Evolutionary conservation across 768 basidiomycete species (phyloP).

Genomic region (Macrolepiota fuliginosa): DNA sequence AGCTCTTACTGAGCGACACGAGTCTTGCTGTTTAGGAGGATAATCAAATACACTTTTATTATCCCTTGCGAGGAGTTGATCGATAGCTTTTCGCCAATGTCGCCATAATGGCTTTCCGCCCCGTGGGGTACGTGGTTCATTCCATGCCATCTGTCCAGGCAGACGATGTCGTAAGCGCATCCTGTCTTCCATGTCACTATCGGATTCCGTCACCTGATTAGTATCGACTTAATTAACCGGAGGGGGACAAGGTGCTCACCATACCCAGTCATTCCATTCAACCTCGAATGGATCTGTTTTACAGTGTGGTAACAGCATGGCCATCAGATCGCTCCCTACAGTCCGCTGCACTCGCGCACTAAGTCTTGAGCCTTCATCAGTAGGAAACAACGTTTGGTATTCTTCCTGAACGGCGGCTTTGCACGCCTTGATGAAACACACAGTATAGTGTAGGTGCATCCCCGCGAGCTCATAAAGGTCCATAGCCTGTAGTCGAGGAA

Average conservation of each 20-base stretch:
- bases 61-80: constrained; percentile 4
- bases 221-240: neutral
- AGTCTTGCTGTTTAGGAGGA: constrained; percentile 21
- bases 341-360: neutral
- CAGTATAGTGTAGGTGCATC: constrained; percentile 64
- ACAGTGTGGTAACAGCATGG: neutral
- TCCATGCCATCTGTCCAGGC: constrained; percentile 48
- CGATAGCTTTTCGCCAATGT: constrained; percentile 11
- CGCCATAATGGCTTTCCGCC: constrained; percentile 11
- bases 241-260: constrained; percentile 37
- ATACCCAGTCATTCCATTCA: constrained; percentile 70
- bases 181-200: constrained; percentile 75
- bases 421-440: constrained; percentile 57
- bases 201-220: constrained; percentile 4
- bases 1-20: constrained; percentile 51
- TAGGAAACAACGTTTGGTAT: constrained; percentile 49
- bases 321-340: neutral
- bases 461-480: constrained; percentile 9
- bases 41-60: constrained; percentile 29
- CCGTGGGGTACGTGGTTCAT: constrained; percentile 33
- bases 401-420: constrained; percentile 70
- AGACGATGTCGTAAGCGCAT: constrained; percentile 57
- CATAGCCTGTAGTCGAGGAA: constrained; percentile 11
- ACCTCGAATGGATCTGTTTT: constrained; percentile 46
- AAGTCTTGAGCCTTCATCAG: constrained; percentile 21